Conservation (phyloP, 768 basidiomycete genomes). For the Mycena alexandri region DNA sequence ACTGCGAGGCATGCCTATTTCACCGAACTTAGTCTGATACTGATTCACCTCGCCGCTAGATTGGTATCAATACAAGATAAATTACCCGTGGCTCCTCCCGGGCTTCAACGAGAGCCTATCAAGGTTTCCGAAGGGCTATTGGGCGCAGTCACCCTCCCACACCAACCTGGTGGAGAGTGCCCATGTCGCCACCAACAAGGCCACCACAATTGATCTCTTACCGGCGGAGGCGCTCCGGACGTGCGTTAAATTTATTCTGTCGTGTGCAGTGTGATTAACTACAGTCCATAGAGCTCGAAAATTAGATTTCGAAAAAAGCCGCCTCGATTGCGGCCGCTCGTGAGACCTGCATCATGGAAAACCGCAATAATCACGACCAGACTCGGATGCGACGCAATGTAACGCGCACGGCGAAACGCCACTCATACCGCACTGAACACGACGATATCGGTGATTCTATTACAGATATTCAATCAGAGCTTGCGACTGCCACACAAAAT, state of each 20-base stretch:
- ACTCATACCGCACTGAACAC: conserved; percentile 7
- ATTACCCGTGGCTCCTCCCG: conserved; percentile 9
- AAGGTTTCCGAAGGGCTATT: conserved; percentile 6
- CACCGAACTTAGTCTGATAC: no score
- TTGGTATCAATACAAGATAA: conserved; percentile 1
- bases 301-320: conserved; percentile 5
- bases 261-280: no score
- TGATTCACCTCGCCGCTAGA: background rate
- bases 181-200: conserved; percentile 9
- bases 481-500: no score
- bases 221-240: background rate
- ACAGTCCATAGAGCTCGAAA: no score
- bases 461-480: no score
- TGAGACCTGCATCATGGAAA: conserved; percentile 8
- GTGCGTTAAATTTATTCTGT: background rate
- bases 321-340: conserved; percentile 8
- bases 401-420: background rate
- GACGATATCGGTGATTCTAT: background rate
- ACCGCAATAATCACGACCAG: conserved; percentile 20
- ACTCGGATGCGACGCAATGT: background rate
- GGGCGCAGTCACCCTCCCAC: conserved; percentile 11
- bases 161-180: conserved; percentile 20
- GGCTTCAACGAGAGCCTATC: conserved; percentile 11
- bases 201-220: conserved; percentile 9
- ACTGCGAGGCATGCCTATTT: background rate